These are phyloP conservation scores for Canna indica DNA, from an alignment of 176 grass and related monocot genomes.

Conservation along the genomic window DNA sequence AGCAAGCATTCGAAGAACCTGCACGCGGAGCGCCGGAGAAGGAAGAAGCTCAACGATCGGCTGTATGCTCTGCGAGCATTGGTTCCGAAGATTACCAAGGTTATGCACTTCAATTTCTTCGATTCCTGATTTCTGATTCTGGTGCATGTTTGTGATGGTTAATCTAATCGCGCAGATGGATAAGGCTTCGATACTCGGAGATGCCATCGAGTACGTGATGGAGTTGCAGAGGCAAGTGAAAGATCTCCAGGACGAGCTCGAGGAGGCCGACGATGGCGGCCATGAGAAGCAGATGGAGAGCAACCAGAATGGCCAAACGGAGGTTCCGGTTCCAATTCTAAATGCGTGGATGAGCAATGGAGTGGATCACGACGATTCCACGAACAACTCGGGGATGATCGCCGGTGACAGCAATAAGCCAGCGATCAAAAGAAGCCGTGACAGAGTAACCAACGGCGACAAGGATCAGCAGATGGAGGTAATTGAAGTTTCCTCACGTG, in stretches of 20 bases:
- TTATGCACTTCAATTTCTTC: too few relatives aligned
- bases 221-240: constrained; percentile 75
- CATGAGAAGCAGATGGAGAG: constrained; percentile 5
- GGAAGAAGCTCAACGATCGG: constrained; percentile 83
- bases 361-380: constrained; percentile 36
- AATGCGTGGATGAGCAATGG: neutral
- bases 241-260: constrained; percentile 77
- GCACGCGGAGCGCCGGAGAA: constrained; percentile 46
- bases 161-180: constrained; percentile 47
- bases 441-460: constrained; percentile 22
- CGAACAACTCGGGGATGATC: constrained; percentile 21
- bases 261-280: constrained; percentile 25
- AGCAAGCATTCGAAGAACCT: constrained; percentile 84
- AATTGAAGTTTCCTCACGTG: neutral
- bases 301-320: too few relatives aligned
- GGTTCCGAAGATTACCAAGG: constrained; percentile 97
- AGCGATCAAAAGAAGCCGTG: constrained; percentile 1
- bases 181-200: constrained; percentile 72
- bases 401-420: neutral
- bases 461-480: constrained; percentile 45
- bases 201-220: constrained; percentile 86
- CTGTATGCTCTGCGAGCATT: constrained; percentile 70
- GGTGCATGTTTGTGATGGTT: neutral
- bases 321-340: neutral
- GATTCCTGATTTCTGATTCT: too few relatives aligned